These are phyloP conservation scores for Corniculantispora saksenae DNA, from an alignment of 2,329 filamentous ascomycete genomes.

Conservation along the genomic window DNA sequence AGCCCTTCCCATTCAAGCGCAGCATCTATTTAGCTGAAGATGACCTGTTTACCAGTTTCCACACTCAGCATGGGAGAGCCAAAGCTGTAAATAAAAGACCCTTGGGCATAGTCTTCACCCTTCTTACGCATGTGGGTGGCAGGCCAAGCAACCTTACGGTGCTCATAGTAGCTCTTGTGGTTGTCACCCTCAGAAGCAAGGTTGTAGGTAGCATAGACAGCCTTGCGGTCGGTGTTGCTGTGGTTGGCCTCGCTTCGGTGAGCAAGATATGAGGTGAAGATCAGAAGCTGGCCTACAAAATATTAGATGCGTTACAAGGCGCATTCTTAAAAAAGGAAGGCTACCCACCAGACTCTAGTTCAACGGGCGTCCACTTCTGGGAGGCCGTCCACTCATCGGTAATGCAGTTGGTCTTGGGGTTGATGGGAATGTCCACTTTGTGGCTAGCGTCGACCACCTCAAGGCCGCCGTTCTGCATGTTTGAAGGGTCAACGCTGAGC, in stretches of 20 bases:
- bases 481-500: constrained; percentile 23
- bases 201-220: constrained; percentile 26
- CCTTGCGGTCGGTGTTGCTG: constrained; percentile 22
- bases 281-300: constrained; percentile 21
- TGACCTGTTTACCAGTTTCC: constrained; percentile 23
- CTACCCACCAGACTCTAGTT: constrained; percentile 22
- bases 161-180: constrained; percentile 24
- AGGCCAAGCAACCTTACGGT: constrained; percentile 24
- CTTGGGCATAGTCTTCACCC: constrained; percentile 21
- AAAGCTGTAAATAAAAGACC: constrained; percentile 22
- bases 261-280: constrained; percentile 25
- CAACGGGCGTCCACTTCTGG: constrained; percentile 22
- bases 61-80: constrained; percentile 26
- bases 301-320: not conserved
- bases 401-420: constrained; percentile 23
- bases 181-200: constrained; percentile 23
- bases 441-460: constrained; percentile 24
- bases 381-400: constrained; percentile 20
- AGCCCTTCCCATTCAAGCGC: not conserved
- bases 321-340: no score
- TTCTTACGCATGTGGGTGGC: constrained; percentile 25
- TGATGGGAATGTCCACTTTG: constrained; percentile 21
- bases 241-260: constrained; percentile 24
- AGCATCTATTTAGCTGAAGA: constrained; percentile 20
- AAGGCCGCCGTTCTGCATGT: constrained; percentile 23